A percentile compares a stretch with the other conserved stretches of the same genome.
Evolutionary conservation across 345 rosid genomes (phyloP).

Genomic region (Ceriops decandra): DNA sequence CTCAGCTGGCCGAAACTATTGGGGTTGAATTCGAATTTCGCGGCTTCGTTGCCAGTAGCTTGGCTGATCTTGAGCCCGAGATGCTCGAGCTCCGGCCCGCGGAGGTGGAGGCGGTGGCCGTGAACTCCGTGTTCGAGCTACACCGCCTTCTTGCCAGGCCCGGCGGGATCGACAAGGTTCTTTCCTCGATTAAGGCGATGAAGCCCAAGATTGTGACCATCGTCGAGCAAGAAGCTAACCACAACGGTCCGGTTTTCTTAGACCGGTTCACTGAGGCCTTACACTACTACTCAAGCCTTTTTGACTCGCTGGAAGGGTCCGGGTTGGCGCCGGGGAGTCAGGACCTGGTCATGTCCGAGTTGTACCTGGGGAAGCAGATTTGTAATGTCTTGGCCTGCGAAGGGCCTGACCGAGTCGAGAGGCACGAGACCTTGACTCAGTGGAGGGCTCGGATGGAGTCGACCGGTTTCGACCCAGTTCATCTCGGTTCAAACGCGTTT

Average conservation of each 20-base stretch:
- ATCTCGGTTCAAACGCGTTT: constrained; percentile 79
- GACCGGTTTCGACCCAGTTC: constrained; percentile 66
- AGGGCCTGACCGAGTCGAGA: constrained; percentile 68
- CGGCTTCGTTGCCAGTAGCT: constrained; percentile 29
- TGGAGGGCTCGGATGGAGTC: constrained; percentile 59
- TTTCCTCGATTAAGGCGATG: constrained; percentile 27
- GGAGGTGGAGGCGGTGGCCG: constrained; percentile 29
- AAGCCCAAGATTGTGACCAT: constrained; percentile 32
- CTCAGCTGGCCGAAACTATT: constrained; percentile 26
- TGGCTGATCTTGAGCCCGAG: constrained; percentile 32
- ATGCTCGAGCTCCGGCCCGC: constrained; percentile 27
- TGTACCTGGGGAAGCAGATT: constrained; percentile 36
- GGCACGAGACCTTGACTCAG: constrained; percentile 66
- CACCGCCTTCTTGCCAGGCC: constrained; percentile 28
- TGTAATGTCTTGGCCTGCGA: constrained; percentile 49
- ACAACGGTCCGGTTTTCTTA: constrained; percentile 29
- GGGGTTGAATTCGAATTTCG: constrained; percentile 33
- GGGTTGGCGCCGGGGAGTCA: constrained; percentile 23
- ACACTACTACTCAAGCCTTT: constrained; percentile 33
- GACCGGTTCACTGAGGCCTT: constrained; percentile 33
- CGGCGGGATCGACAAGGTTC: constrained; percentile 30
- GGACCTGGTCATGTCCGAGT: constrained; percentile 34
- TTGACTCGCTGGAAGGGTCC: constrained; percentile 36
- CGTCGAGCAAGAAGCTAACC: constrained; percentile 35
- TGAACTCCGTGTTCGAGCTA: constrained; percentile 32